These are phyloP conservation scores for Luzula sylvatica DNA, from an alignment of 176 grass and related monocot species.

Conservation along the genomic window DNA sequence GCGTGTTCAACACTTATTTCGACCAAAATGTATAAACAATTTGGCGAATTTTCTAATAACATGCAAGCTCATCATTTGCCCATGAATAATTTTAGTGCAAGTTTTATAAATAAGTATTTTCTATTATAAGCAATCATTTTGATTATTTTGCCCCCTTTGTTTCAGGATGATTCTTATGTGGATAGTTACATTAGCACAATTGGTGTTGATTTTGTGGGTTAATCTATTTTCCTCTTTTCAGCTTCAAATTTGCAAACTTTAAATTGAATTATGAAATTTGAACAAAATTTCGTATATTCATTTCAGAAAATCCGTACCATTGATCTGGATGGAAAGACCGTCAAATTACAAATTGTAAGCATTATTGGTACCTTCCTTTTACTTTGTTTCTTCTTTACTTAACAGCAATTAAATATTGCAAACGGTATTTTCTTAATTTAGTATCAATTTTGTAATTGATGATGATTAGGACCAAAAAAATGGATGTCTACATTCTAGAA, in stretches of 20 bases:
- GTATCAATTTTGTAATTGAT: too few species aligned
- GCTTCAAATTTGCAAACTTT: conserved; percentile 6
- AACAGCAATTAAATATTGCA: too few species aligned
- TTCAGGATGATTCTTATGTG: conserved; percentile 78
- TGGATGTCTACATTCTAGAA: too few species aligned
- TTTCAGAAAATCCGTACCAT: conserved; percentile 82
- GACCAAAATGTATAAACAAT: neutral
- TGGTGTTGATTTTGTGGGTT: conserved; percentile 93
- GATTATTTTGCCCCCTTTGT: neutral
- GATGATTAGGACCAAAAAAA: neutral
- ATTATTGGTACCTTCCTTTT: neutral
- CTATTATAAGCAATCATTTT: neutral
- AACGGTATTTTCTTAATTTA: too few species aligned
- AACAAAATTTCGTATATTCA: conserved; percentile 4
- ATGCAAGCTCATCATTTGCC: neutral
- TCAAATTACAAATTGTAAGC: conserved; percentile 91
- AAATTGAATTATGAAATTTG: neutral
- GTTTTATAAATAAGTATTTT: neutral
- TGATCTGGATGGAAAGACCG: conserved; percentile 67
- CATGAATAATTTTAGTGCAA: neutral
- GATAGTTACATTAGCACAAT: conserved; percentile 97
- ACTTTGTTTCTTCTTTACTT: neutral
- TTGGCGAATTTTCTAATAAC: neutral
- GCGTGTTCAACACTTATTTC: neutral
- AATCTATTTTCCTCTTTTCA: neutral